phyloP scores from a whole-genome alignment of 306 rosid genomes.

The Malus domestica region DNA sequence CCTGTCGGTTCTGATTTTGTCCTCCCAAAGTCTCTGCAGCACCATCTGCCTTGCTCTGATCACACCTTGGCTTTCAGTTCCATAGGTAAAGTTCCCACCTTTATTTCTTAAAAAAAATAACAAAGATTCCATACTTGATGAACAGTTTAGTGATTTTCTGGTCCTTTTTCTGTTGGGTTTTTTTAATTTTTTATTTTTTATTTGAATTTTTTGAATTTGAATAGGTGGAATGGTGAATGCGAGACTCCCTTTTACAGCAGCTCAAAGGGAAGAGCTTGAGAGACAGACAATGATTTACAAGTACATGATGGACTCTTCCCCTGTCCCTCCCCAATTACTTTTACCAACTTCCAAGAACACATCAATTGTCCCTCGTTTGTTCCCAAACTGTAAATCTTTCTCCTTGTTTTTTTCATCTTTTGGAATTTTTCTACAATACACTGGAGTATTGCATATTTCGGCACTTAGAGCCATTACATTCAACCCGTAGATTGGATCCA shows the following conservation, averaged over 20 bases:
- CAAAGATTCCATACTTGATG: background rate
- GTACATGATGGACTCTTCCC: constrained; percentile 19
- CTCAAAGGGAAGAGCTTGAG: constrained; percentile 31
- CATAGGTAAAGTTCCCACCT: constrained; percentile 9
- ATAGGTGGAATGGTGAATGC: constrained; percentile 19
- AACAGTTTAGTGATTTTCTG: constrained; percentile 4
- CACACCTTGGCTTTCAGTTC: constrained; percentile 12
- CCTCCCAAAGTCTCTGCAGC: constrained; percentile 6
- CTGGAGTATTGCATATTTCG: background rate
- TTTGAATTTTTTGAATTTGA: background rate
- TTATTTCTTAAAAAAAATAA: background rate
- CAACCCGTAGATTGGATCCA: no score
- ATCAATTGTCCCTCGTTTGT: background rate
- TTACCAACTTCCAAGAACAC: constrained; percentile 14
- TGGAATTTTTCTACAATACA: background rate
- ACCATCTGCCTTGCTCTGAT: constrained; percentile 9
- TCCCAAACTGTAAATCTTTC: constrained; percentile 8
- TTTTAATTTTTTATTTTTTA: background rate
- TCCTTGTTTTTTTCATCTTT: background rate
- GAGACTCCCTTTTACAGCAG: constrained; percentile 17
- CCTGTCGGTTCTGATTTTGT: constrained; percentile 11
- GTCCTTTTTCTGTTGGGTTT: background rate
- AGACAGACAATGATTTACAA: constrained; percentile 24
- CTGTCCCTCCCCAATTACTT: constrained; percentile 27
- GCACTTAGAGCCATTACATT: background rate